A percentile compares a stretch with the other conserved stretches of the same genome.
Conservation (phyloP, 1,284 basidiomycete genomes). For the Fomitopsis palustris region DNA sequence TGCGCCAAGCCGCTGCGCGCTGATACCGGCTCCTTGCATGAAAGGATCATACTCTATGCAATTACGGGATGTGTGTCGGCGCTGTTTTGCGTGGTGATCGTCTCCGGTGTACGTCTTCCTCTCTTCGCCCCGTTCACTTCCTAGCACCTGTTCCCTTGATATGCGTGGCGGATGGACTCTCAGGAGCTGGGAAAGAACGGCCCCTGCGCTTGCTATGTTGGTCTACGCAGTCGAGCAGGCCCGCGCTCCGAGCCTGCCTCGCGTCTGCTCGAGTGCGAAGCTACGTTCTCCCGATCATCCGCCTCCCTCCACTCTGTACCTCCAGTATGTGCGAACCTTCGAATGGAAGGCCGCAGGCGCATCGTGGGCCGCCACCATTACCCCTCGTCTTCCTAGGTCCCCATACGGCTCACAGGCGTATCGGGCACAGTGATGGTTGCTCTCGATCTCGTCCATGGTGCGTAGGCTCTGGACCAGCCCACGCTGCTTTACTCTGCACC, state of each 20-base stretch:
- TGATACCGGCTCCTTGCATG: conserved; percentile 1
- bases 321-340: background rate
- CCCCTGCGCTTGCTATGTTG: background rate
- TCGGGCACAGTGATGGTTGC: background rate
- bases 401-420: background rate
- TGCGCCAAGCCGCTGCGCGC: background rate
- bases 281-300: background rate
- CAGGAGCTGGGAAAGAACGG: background rate
- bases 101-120: conserved; percentile 63
- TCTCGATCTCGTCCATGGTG: background rate
- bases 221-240: background rate
- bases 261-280: background rate
- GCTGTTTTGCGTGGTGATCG: conserved; percentile 76
- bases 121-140: background rate
- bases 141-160: background rate
- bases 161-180: background rate
- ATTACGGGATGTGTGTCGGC: conserved; percentile 84
- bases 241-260: background rate
- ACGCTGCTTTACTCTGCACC: too few species aligned
- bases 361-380: background rate
- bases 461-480: too few species aligned
- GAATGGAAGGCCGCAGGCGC: background rate
- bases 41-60: conserved; percentile 84
- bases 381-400: background rate
- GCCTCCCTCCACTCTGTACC: background rate